Base-by-base conservation (phyloP, 2,329 filamentous ascomycete species). In the Massarina eburnea region DNA sequence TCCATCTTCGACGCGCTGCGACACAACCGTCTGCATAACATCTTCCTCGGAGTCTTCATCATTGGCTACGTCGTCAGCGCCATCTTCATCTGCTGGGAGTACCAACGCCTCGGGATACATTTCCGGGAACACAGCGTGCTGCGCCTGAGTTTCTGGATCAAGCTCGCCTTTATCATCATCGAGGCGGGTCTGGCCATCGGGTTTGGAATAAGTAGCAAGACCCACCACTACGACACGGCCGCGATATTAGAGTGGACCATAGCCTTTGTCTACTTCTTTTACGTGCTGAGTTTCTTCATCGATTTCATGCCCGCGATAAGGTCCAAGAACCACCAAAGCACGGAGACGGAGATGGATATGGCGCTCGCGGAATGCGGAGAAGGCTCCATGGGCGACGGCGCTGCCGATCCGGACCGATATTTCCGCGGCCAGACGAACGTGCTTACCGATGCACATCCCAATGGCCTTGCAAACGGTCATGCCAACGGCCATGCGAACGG, bases 31-130 rank as follows among this genome's bases (percentile, higher is more conserved):
- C 66, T 88, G 46, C 94, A 99, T 67, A 78, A 89, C 61, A 75
- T 83, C 2, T 95, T 95, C 71, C 73, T 99, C 27, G 71, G 81
- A 1, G 71, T 96, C 41, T 99, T 99, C 70, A 89, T 96, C 40
- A 83, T 71, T 12, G 94, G 90, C 26, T 97, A 95, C 68, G 76
- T 96, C 43, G 66, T 96, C 43, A 89, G 85, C 4, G 91, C 92
- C 45, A 80, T 96, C 57, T 92, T 91, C 71, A 87, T 92, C 55
- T 96, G 91, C 75, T 84, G 83, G 74, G 91, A 96, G 69, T 96
- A 95, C 69, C 86, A 94, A 62, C 84, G 89, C 2, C 79, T 97
- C 1, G 90, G 91, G 20, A 83, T 86, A 42, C 85, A 86, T 66
- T 89, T 91, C 75, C 86, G 86, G 52, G 75, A 91, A 49, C 82